Evolutionary conservation across 164 flowering plant species (phyloP).

Genomic region (Cinnamomum chago): DNA sequence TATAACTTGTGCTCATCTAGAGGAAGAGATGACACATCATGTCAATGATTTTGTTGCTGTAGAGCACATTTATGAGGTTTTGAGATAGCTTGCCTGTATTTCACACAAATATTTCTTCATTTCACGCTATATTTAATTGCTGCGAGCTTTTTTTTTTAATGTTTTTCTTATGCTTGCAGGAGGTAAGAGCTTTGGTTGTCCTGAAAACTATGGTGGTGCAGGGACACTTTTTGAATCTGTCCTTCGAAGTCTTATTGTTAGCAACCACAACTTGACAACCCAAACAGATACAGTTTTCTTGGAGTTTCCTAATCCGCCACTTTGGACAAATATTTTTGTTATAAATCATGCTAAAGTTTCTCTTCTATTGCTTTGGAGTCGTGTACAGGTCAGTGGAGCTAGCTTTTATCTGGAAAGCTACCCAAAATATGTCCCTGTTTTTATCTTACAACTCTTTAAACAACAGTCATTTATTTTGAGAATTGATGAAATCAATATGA

Average conservation of each 20-base stretch:
- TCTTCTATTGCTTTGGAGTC: slow-evolving; percentile 98
- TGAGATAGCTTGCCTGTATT: not conserved
- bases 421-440: not conserved
- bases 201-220: slow-evolving; percentile 84
- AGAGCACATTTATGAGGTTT: not conserved
- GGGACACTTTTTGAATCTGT: slow-evolving; percentile 94
- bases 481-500: too few species aligned
- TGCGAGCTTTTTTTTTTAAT: not conserved
- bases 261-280: slow-evolving; percentile 83
- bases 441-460: not conserved
- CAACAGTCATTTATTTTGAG: too few species aligned
- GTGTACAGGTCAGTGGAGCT: slow-evolving; percentile 77
- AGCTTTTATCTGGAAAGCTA: not conserved
- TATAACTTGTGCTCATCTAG: not conserved
- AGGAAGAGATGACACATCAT: not conserved
- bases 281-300: slow-evolving; percentile 84
- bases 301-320: slow-evolving; percentile 89
- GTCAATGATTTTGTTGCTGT: too few species aligned
- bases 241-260: slow-evolving; percentile 72
- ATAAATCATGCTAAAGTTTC: slow-evolving; percentile 71
- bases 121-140: not conserved
- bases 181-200: slow-evolving; percentile 84
- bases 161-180: slow-evolving; percentile 42
- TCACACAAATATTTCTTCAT: not conserved
- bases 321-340: slow-evolving; percentile 83